Evolutionary conservation across 108 stramenopile species (phyloP).

Genomic region (Skeletonema grethae): DNA sequence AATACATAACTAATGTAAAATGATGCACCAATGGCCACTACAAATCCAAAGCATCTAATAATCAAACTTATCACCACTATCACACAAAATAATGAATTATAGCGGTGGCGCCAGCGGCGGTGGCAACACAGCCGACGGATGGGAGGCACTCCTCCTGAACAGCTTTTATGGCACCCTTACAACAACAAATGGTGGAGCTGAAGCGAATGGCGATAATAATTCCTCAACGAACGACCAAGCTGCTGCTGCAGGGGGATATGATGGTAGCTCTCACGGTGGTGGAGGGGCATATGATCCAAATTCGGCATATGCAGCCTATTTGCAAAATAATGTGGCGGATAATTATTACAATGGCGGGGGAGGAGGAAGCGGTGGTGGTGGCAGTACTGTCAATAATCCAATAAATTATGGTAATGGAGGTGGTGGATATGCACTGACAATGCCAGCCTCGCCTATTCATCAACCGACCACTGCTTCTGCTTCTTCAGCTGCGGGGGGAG

Average conservation of each 20-base stretch:
- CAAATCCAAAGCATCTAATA: background rate
- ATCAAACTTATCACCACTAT: too few relatives aligned
- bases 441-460: background rate
- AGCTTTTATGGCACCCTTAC: slow-evolving; percentile 2
- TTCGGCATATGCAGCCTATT: background rate
- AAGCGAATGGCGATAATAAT: background rate
- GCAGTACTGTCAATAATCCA: background rate
- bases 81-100: background rate
- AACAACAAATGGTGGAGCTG: background rate
- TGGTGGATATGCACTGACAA: background rate
- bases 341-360: background rate
- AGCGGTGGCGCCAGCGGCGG: background rate
- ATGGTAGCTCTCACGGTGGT: background rate
- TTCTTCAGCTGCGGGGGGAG: background rate
- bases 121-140: slow-evolving; percentile 1
- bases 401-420: background rate
- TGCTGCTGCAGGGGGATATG: too few relatives aligned
- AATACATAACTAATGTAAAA: too few relatives aligned
- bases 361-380: background rate
- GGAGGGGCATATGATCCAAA: background rate
- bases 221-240: too few relatives aligned
- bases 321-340: background rate
- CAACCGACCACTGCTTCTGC: background rate
- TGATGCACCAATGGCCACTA: background rate
- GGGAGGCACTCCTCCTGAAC: background rate